phyloP scores from a whole-genome alignment of 129 eudicot species.

The Tagetes patula region DNA sequence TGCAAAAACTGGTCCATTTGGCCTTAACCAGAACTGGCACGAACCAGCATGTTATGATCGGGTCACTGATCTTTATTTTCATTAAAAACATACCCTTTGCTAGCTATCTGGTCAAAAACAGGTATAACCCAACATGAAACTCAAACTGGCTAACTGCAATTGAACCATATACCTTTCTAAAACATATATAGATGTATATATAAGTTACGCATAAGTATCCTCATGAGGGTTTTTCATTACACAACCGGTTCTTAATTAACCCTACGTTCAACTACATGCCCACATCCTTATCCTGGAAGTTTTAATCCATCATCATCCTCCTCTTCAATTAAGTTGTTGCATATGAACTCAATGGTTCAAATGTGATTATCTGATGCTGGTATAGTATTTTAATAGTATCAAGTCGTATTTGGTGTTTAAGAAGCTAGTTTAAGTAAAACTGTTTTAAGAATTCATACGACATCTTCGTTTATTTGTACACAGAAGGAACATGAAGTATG shows the following conservation, averaged over 20 bases:
- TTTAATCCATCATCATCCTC: neutral
- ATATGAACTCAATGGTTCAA: neutral
- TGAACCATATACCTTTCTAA: neutral
- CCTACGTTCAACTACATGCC: neutral
- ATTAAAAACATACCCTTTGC: neutral
- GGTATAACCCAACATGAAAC: neutral
- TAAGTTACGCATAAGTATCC: neutral
- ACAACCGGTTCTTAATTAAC: neutral
- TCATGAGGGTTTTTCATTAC: neutral
- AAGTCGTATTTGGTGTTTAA: neutral
- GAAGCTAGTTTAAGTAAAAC: neutral
- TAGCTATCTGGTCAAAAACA: neutral
- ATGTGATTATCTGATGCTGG: neutral
- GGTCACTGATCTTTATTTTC: neutral
- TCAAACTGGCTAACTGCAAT: neutral
- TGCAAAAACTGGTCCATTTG: constrained; percentile 1
- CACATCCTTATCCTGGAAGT: neutral
- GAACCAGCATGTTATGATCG: neutral
- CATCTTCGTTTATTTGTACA: neutral
- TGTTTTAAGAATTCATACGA: neutral
- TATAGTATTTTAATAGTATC: neutral
- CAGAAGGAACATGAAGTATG: neutral
- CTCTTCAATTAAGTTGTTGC: neutral
- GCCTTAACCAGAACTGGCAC: neutral
- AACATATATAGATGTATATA: neutral